These are phyloP conservation scores for Niebla homalea DNA, from an alignment of 495 filamentous ascomycete species.

Conservation along the genomic window DNA sequence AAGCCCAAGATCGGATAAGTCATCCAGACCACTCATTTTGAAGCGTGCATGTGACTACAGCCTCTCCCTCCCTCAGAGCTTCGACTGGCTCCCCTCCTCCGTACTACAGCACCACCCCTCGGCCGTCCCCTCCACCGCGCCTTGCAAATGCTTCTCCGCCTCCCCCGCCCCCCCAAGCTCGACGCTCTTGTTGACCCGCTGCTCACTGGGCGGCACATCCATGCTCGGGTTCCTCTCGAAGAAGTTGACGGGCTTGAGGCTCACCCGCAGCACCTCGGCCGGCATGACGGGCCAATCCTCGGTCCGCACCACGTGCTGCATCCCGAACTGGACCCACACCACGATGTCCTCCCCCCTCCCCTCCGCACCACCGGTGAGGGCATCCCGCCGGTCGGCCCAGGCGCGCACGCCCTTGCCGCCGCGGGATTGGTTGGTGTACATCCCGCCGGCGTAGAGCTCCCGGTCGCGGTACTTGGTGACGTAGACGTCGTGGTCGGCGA, in stretches of 20 bases:
- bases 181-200: constrained; percentile 34
- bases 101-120: neutral
- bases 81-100: neutral
- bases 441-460: constrained; percentile 70
- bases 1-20: too few species aligned
- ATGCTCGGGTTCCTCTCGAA: constrained; percentile 62
- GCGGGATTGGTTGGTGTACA: constrained; percentile 76
- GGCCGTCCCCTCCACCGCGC: neutral
- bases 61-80: neutral
- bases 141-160: constrained; percentile 10
- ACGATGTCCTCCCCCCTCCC: constrained; percentile 30
- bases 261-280: constrained; percentile 46
- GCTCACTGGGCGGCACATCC: constrained; percentile 53
- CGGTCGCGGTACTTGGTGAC: constrained; percentile 64
- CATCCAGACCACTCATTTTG: too few species aligned
- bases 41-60: too few species aligned
- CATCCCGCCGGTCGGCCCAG: constrained; percentile 39
- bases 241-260: constrained; percentile 58
- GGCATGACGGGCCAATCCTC: constrained; percentile 62
- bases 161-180: constrained; percentile 23
- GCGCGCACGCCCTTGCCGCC: constrained; percentile 45
- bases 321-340: constrained; percentile 47
- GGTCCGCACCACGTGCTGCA: constrained; percentile 45
- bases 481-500: constrained; percentile 70
- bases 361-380: constrained; percentile 28